Conservation (phyloP, 169 alveolate genomes). For the Perkinsus marinus region DNA sequence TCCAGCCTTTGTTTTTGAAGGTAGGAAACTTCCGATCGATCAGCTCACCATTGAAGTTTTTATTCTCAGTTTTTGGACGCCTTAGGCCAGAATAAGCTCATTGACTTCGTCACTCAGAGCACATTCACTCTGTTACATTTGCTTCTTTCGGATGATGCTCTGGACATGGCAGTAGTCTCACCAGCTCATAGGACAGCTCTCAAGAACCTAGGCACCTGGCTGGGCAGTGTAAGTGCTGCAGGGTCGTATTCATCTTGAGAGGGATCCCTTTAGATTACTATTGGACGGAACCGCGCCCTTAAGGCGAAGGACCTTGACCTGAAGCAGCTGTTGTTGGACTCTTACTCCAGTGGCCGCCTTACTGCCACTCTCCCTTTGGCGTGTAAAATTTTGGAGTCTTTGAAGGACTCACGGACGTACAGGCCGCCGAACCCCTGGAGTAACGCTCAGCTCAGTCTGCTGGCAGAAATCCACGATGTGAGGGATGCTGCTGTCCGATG, state of each 20-base stretch:
- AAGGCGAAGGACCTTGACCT: slow-evolving; percentile 62
- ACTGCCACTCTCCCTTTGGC: slow-evolving; percentile 69
- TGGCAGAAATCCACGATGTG: slow-evolving; percentile 68
- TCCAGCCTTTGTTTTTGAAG: slow-evolving; percentile 62
- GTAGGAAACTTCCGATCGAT: no score
- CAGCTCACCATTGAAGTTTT: background rate
- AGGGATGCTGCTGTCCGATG: no score
- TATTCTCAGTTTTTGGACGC: background rate
- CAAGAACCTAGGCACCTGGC: slow-evolving; percentile 74
- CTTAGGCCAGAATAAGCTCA: background rate
- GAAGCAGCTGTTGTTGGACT: slow-evolving; percentile 59
- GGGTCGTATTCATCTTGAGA: background rate
- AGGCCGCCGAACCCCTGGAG: slow-evolving; percentile 88
- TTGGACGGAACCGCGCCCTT: slow-evolving; percentile 62
- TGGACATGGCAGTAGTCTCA: slow-evolving; percentile 53
- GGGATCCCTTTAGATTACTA: slow-evolving; percentile 35
- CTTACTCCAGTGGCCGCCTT: slow-evolving; percentile 45
- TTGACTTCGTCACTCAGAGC: background rate
- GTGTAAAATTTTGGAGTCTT: slow-evolving; percentile 56
- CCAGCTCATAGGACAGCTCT: slow-evolving; percentile 64
- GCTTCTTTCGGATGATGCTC: slow-evolving; percentile 43
- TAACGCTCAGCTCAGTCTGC: slow-evolving; percentile 49
- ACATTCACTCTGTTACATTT: slow-evolving; percentile 9
- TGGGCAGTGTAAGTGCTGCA: slow-evolving; percentile 45
- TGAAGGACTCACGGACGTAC: slow-evolving; percentile 51